Percentiles rank a stretch among this genome's conserved stretches.
phyloP scores from a whole-genome alignment of 306 rosid species.

The Amphicarpaea edgeworthii region DNA sequence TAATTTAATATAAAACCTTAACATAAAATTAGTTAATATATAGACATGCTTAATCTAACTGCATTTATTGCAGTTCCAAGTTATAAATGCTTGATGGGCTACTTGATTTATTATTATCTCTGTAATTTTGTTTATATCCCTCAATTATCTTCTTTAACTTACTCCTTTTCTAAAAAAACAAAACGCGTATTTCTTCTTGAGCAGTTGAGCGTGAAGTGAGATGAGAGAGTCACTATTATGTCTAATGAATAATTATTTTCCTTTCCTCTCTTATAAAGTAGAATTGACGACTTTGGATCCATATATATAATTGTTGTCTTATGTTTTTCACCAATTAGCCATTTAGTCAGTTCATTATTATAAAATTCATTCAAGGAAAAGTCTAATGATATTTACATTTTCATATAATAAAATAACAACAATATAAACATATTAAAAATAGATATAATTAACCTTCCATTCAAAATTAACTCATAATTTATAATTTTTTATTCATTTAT shows the following conservation, averaged over 20 bases:
- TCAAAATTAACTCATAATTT: neutral
- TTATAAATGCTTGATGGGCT: neutral
- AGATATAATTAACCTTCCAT: neutral
- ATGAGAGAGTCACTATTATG: neutral
- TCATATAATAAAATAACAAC: neutral
- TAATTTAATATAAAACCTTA: neutral
- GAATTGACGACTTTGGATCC: neutral
- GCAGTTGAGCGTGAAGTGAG: neutral
- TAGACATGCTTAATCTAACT: neutral
- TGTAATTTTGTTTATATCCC: neutral
- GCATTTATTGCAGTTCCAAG: neutral
- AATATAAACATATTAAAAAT: constrained; percentile 2
- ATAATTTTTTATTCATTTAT: neutral
- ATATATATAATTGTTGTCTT: neutral
- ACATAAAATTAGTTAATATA: neutral
- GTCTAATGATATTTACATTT: neutral
- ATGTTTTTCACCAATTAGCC: neutral
- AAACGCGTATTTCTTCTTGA: neutral
- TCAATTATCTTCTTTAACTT: neutral
- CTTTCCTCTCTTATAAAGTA: neutral
- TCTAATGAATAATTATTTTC: neutral
- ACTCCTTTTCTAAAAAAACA: neutral
- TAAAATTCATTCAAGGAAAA: neutral
- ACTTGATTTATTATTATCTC: neutral
- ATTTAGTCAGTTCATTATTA: neutral